Evolutionary conservation across 2,329 filamentous ascomycete genomes (phyloP).

Genomic region (Cercospora berteroae): DNA sequence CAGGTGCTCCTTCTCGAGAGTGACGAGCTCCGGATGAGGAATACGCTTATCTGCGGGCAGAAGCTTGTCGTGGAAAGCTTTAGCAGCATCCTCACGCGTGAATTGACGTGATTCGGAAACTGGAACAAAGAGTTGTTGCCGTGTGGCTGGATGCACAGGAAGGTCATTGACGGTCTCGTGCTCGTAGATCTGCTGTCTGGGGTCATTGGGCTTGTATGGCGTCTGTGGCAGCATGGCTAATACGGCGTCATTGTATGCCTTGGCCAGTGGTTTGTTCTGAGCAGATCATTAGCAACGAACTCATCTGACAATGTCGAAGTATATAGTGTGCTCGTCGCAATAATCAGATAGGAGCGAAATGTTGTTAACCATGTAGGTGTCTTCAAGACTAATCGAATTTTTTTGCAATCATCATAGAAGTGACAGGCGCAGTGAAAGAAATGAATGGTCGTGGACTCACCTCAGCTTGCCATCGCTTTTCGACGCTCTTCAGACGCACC

Average conservation of each 20-base stretch:
- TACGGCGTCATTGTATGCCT: conserved; percentile 73
- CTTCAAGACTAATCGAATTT: conserved; percentile 99
- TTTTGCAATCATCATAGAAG: conserved; percentile 67
- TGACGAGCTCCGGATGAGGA: conserved; percentile 60
- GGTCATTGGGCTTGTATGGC: conserved; percentile 40
- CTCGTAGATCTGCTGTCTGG: conserved; percentile 39
- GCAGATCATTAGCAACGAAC: conserved; percentile 9
- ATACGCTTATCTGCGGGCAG: conserved; percentile 63
- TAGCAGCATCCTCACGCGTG: conserved; percentile 63
- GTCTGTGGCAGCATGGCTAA: conserved; percentile 76
- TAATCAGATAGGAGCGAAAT: conserved; percentile 74
- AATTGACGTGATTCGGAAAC: conserved; percentile 63
- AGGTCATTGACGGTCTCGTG: conserved; percentile 67
- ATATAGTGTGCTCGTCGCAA: not conserved
- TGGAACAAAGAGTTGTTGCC: conserved; percentile 60
- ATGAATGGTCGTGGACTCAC: conserved; percentile 55
- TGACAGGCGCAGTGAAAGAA: conserved; percentile 4
- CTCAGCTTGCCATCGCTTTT: conserved; percentile 72
- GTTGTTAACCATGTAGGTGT: conserved; percentile 87
- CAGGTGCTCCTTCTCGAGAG: conserved; percentile 47
- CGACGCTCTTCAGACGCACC: conserved; percentile 79
- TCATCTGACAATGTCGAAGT: not conserved
- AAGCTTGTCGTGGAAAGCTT: conserved; percentile 58
- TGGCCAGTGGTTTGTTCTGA: conserved; percentile 74
- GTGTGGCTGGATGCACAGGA: conserved; percentile 55